Evolutionary conservation across 805 yeast species (phyloP).

Genomic region (Saturnispora sekii): DNA sequence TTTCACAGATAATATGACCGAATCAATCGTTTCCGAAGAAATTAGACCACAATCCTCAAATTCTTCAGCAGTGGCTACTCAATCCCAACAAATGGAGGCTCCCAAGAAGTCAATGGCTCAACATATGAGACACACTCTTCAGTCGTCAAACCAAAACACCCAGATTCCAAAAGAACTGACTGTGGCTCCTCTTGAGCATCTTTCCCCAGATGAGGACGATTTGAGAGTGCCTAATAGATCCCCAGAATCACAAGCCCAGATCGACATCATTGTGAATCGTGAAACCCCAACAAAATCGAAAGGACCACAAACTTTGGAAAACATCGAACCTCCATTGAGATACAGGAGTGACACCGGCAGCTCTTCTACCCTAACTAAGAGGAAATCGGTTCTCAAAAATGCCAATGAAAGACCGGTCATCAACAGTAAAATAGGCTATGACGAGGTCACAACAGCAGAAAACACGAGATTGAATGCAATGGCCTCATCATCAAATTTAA

Average conservation of each 20-base stretch:
- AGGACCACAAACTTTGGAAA: not conserved
- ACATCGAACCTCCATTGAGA: not conserved
- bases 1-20: not conserved
- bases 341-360: not conserved
- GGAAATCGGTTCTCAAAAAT: conserved; percentile 41
- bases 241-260: conserved; percentile 9
- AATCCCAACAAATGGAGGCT: not conserved
- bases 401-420: conserved; percentile 19
- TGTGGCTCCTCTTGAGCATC: not conserved
- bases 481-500: conserved; percentile 26
- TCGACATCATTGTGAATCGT: conserved; percentile 4
- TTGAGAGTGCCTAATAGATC: conserved; percentile 28
- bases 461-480: conserved; percentile 66
- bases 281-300: conserved; percentile 1
- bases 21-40: not conserved
- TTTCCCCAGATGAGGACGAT: not conserved
- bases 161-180: not conserved
- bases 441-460: conserved; percentile 67
- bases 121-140: conserved; percentile 30
- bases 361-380: conserved; percentile 17
- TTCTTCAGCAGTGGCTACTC: not conserved
- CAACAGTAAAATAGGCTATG: conserved; percentile 27
- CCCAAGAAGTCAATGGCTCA: conserved; percentile 32
- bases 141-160: not conserved
- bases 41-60: not conserved